phyloP scores from a whole-genome alignment of 2,329 filamentous ascomycete genomes.

The Aspergillus clavatus region DNA sequence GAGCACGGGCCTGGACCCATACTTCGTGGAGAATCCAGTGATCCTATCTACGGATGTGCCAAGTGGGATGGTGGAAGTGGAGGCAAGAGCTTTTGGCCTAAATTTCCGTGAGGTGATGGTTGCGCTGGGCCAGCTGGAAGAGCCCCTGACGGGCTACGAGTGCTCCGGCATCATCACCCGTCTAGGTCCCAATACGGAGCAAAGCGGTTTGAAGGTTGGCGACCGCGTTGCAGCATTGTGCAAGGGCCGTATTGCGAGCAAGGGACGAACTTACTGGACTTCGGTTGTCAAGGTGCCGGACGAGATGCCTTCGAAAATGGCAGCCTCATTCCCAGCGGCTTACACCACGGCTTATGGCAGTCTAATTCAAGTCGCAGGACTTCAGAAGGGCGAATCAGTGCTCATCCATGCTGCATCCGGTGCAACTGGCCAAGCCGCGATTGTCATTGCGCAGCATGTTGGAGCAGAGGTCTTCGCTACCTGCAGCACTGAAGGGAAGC shows the following conservation, averaged over 20 bases:
- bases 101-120: too few species aligned
- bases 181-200: neutral
- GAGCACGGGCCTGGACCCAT: too few species aligned
- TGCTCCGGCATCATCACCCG: slow-evolving; percentile 3
- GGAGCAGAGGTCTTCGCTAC: slow-evolving; percentile 20
- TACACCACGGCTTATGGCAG: slow-evolving; percentile 2
- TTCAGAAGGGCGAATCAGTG: slow-evolving; percentile 8
- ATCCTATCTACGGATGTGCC: too few species aligned
- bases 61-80: neutral
- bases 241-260: neutral
- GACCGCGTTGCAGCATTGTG: neutral
- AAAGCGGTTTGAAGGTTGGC: neutral
- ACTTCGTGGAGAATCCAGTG: too few species aligned
- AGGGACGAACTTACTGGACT: neutral
- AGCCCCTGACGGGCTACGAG: neutral
- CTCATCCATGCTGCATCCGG: slow-evolving; percentile 26
- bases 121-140: slow-evolving; percentile 1
- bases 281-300: neutral
- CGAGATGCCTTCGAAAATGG: neutral
- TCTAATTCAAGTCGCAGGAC: slow-evolving; percentile 1
- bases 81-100: slow-evolving; percentile 1
- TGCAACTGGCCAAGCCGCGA: slow-evolving; percentile 14
- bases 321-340: slow-evolving; percentile 17
- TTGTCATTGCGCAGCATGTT: slow-evolving; percentile 16
- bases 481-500: slow-evolving; percentile 15